Evolutionary conservation across 768 basidiomycete species (phyloP).

Genomic region (Rhodotorula diobovata): DNA sequence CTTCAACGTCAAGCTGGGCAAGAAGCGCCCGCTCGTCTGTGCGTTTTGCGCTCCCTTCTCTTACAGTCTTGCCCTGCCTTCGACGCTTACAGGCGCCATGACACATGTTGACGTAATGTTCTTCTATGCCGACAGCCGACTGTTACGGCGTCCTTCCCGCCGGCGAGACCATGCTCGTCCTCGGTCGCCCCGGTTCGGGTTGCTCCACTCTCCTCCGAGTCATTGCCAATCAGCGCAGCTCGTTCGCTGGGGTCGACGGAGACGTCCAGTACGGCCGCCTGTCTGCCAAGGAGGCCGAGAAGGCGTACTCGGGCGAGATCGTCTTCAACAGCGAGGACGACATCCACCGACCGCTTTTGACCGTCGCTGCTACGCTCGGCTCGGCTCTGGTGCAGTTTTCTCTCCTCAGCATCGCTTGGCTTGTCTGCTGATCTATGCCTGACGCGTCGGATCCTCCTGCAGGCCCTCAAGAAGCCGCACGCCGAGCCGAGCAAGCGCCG

Average conservation of each 20-base stretch:
- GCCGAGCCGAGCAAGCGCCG: conserved; percentile 44
- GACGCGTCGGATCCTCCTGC: not conserved
- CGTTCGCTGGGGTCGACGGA: conserved; percentile 49
- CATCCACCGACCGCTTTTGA: conserved; percentile 76
- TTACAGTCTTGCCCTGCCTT: not conserved
- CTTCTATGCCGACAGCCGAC: not conserved
- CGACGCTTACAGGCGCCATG: not conserved
- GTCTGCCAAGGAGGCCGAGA: conserved; percentile 48
- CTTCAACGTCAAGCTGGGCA: not conserved
- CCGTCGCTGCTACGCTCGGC: conserved; percentile 58
- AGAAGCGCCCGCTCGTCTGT: conserved; percentile 16
- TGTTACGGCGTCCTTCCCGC: not conserved
- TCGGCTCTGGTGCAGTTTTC: not conserved
- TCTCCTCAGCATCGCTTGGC: too few relatives aligned
- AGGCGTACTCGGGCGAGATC: conserved; percentile 62
- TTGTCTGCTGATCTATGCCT: not conserved
- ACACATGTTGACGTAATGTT: not conserved
- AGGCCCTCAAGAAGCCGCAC: conserved; percentile 50
- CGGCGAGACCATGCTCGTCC: conserved; percentile 22
- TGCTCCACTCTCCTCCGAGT: conserved; percentile 55
- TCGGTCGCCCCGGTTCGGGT: conserved; percentile 36
- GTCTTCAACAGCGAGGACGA: conserved; percentile 69
- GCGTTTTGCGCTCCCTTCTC: not conserved
- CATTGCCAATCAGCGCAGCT: conserved; percentile 50
- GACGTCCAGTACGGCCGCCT: conserved; percentile 54